Percentiles rank a stretch among this genome's conserved stretches.
These are phyloP conservation scores for Dillenia suffruticosa DNA, from an alignment of 164 flowering plant species.

Conservation along the genomic window DNA sequence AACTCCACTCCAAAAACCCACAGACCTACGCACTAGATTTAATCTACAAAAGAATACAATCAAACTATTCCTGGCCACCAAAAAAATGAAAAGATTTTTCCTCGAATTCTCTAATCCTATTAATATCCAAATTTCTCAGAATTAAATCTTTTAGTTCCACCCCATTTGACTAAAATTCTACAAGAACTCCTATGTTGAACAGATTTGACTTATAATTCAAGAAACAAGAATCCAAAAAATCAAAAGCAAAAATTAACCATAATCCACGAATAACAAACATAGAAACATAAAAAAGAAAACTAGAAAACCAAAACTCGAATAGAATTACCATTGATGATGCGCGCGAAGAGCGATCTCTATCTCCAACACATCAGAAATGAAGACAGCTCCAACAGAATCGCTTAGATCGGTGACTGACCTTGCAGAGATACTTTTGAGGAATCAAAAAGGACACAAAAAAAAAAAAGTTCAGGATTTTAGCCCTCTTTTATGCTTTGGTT, in stretches of 20 bases:
- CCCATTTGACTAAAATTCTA: background rate
- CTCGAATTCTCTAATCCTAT: no score
- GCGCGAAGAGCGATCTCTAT: conserved; percentile 14
- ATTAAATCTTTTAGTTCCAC: no score
- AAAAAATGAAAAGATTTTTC: no score
- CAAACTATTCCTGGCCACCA: no score
- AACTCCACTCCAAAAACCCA: no score
- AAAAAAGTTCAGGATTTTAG: background rate
- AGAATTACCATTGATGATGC: conserved; percentile 26
- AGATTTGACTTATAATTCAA: background rate
- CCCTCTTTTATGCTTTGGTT: background rate
- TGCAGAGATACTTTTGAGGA: conserved; percentile 4
- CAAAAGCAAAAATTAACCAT: background rate
- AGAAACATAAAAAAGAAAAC: conserved; percentile 4
- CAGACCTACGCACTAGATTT: no score
- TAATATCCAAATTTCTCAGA: no score
- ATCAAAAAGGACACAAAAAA: conserved; percentile 2
- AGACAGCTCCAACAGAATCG: conserved; percentile 19
- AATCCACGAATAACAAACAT: background rate
- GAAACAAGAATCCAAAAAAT: background rate
- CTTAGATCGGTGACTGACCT: background rate
- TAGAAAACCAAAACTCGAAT: background rate
- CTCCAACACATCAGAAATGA: conserved; percentile 22
- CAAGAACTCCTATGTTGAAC: background rate
- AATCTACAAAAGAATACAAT: no score